Percentiles rank a stretch among this genome's conserved stretches.
Evolutionary conservation across 352 stramenopile species (phyloP).

Genomic region (Phytophthora niederhauseri): DNA sequence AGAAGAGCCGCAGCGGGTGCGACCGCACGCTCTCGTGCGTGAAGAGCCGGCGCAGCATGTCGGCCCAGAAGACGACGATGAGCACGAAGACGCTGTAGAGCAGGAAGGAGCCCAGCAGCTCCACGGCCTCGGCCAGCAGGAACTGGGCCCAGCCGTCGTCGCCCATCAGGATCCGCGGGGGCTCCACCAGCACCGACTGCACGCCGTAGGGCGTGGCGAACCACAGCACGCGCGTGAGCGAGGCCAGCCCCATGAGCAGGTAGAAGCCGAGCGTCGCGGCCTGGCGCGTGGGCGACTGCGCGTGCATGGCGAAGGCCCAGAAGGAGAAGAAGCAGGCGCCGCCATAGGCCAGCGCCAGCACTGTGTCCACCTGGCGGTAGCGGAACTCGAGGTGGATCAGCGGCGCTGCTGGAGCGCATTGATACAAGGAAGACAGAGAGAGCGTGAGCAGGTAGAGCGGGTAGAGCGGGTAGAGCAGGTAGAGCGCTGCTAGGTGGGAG

Average conservation of each 20-base stretch:
- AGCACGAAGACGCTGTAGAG: constrained; percentile 98
- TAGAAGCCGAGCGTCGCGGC: constrained; percentile 84
- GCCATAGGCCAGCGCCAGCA: constrained; percentile 76
- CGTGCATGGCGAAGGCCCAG: constrained; percentile 79
- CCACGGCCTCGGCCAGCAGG: constrained; percentile 86
- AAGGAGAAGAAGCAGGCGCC: constrained; percentile 82
- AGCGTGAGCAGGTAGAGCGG: background rate
- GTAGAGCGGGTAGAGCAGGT: constrained; percentile 14
- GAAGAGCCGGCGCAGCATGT: constrained; percentile 95
- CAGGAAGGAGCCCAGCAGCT: constrained; percentile 93
- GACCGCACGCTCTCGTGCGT: constrained; percentile 73
- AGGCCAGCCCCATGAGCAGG: constrained; percentile 69
- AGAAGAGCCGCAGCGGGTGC: constrained; percentile 92
- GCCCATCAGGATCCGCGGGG: constrained; percentile 59
- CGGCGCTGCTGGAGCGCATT: constrained; percentile 37
- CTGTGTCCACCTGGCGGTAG: constrained; percentile 82
- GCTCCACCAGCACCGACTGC: constrained; percentile 69
- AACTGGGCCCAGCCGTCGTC: constrained; percentile 71
- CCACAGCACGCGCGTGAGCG: constrained; percentile 71
- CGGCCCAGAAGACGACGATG: constrained; percentile 97
- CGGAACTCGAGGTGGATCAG: constrained; percentile 80
- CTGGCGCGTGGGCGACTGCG: constrained; percentile 58
- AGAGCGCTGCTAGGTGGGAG: constrained; percentile 1
- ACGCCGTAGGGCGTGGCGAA: constrained; percentile 80
- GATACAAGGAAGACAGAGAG: constrained; percentile 15